These are phyloP conservation scores for Saccharomycopsis hybrid DNA, from an alignment of 1,139 yeast species.

Conservation along the genomic window DNA sequence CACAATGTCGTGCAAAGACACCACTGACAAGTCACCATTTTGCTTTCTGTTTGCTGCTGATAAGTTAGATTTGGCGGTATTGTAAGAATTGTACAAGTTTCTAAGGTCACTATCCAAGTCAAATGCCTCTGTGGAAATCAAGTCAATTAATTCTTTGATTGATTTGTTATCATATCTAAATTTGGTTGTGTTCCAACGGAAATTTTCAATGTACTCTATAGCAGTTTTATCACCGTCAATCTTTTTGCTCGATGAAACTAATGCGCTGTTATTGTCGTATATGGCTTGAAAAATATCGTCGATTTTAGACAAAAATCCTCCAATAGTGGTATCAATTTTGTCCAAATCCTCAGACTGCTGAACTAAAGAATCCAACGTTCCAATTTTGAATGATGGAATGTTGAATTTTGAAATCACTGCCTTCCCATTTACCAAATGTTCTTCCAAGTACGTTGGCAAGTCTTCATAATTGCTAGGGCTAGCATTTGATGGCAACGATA, in stretches of 20 bases:
- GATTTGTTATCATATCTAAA: conserved; percentile 74
- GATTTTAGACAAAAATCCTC: conserved; percentile 61
- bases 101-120: conserved; percentile 81
- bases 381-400: conserved; percentile 89
- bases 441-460: conserved; percentile 24
- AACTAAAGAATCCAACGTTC: conserved; percentile 87
- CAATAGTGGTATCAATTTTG: conserved; percentile 73
- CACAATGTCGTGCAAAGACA: conserved; percentile 85
- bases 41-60: conserved; percentile 88
- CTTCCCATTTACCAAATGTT: conserved; percentile 30
- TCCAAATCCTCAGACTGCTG: conserved; percentile 84
- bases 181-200: conserved; percentile 83
- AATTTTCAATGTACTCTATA: conserved; percentile 60
- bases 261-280: conserved; percentile 39
- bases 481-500: conserved; percentile 20
- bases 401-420: conserved; percentile 36
- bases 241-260: conserved; percentile 41
- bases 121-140: conserved; percentile 70
- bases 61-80: conserved; percentile 74
- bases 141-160: conserved; percentile 63
- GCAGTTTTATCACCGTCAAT: conserved; percentile 43
- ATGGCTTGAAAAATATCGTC: conserved; percentile 60
- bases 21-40: conserved; percentile 87
- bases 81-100: conserved; percentile 61
- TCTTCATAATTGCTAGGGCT: conserved; percentile 16